Percentiles rank a stretch among this genome's conserved stretches.
phyloP scores from a whole-genome alignment of 257 asterid genomes.

The Craterostigma plantagineum region DNA sequence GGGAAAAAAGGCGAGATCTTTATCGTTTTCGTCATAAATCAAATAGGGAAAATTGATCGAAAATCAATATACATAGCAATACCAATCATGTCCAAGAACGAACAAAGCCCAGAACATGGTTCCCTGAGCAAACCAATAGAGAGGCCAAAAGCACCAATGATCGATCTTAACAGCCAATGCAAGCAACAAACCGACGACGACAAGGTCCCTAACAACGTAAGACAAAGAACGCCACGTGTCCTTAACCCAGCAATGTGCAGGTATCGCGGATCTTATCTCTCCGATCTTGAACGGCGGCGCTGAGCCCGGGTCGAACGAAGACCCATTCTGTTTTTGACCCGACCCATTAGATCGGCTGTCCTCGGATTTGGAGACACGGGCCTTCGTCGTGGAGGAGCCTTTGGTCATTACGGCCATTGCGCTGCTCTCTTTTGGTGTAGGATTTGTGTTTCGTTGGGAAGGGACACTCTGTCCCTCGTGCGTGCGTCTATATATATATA shows the following conservation, averaged over 20 bases:
- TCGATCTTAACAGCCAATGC: slow-evolving; percentile 21
- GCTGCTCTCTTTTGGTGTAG: too few relatives aligned
- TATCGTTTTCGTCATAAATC: neutral
- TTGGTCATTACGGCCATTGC: too few relatives aligned
- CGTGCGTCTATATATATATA: too few relatives aligned
- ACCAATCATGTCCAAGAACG: slow-evolving; percentile 76
- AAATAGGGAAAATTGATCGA: neutral
- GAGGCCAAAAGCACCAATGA: slow-evolving; percentile 28
- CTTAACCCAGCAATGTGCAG: slow-evolving; percentile 57
- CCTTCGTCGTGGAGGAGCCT: too few relatives aligned
- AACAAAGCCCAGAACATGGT: slow-evolving; percentile 62
- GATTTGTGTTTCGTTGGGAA: too few relatives aligned
- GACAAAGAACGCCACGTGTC: slow-evolving; percentile 29
- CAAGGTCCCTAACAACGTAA: slow-evolving; percentile 28
- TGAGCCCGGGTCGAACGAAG: slow-evolving; percentile 30
- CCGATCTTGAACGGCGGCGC: slow-evolving; percentile 50
- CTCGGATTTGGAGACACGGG: too few relatives aligned
- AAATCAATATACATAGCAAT: slow-evolving; percentile 2
- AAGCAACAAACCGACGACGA: slow-evolving; percentile 16
- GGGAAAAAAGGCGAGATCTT: neutral
- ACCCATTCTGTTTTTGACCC: too few relatives aligned
- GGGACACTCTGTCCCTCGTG: too few relatives aligned
- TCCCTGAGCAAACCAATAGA: slow-evolving; percentile 45
- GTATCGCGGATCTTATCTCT: slow-evolving; percentile 44
- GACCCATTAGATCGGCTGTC: too few relatives aligned